Percentiles rank a stretch among this genome's conserved stretches.
Evolutionary conservation across 1,284 basidiomycete species (phyloP).

Genomic region (Dichomitus squalens): DNA sequence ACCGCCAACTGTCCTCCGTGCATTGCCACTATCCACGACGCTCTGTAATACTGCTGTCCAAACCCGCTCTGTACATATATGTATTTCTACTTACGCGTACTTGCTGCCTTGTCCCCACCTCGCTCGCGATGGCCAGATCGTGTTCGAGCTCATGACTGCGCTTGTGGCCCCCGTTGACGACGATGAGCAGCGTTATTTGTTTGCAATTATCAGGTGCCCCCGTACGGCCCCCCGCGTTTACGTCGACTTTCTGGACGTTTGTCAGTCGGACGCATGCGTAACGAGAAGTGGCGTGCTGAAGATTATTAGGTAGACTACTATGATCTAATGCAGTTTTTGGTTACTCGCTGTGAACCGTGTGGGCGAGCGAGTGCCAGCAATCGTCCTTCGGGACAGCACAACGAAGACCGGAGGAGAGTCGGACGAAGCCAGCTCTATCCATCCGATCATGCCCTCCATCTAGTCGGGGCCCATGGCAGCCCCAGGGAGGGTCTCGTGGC

Average conservation of each 20-base stretch:
- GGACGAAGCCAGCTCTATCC: not conserved
- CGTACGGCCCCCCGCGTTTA: too few relatives aligned
- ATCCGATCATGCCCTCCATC: not conserved
- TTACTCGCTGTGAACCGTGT: too few relatives aligned
- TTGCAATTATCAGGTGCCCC: not conserved
- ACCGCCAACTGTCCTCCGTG: not conserved
- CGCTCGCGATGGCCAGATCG: not conserved
- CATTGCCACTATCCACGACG: constrained; percentile 6
- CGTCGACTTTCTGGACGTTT: not conserved
- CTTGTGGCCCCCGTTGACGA: not conserved
- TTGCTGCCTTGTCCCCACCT: not conserved
- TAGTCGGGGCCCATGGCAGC: constrained; percentile 18
- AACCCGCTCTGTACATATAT: constrained; percentile 29
- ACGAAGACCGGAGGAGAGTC: too few relatives aligned
- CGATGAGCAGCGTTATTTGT: not conserved
- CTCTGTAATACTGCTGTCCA: constrained; percentile 27
- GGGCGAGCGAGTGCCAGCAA: too few relatives aligned
- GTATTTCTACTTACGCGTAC: constrained; percentile 16
- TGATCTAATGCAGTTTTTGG: too few relatives aligned
- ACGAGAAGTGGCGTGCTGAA: constrained; percentile 4
- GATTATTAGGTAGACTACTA: constrained; percentile 15
- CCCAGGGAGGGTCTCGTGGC: constrained; percentile 35
- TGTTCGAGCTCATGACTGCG: not conserved
- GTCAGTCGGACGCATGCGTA: not conserved
- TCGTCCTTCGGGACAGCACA: too few relatives aligned